Evolutionary conservation across 768 basidiomycete species (phyloP).

Genomic region (Tylopilus rubrobrunneus): DNA sequence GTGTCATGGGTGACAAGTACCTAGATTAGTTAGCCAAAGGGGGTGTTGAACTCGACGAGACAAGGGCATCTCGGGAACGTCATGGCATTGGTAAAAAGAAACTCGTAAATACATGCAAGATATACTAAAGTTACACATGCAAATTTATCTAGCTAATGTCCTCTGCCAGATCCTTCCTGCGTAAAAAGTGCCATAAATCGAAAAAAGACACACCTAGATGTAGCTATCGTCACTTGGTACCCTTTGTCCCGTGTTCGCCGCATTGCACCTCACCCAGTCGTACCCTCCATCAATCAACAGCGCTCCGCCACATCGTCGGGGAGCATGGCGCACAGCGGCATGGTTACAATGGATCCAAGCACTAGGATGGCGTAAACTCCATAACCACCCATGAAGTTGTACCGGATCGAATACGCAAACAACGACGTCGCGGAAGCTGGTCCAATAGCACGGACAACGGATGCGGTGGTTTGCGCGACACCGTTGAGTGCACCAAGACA

Average conservation of each 20-base stretch:
- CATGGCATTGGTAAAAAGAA: conserved; percentile 16
- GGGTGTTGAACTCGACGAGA: background rate
- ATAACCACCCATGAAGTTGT: conserved; percentile 35
- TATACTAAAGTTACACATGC: conserved; percentile 15
- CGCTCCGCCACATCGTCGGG: conserved; percentile 18
- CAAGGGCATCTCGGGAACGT: conserved; percentile 4
- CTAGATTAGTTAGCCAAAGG: no score
- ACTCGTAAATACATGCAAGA: conserved; percentile 22
- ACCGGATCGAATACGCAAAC: conserved; percentile 36
- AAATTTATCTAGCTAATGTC: conserved; percentile 1
- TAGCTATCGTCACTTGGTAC: background rate
- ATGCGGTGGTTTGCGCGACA: conserved; percentile 28
- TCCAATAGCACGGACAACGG: conserved; percentile 31
- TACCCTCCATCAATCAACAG: conserved; percentile 5
- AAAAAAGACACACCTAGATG: conserved; percentile 11
- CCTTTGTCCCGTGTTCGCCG: background rate
- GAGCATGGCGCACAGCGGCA: conserved; percentile 20
- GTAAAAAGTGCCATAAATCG: conserved; percentile 7
- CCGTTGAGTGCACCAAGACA: conserved; percentile 72
- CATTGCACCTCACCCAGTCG: background rate
- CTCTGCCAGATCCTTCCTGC: background rate
- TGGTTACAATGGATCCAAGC: conserved; percentile 10
- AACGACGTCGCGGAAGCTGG: conserved; percentile 32
- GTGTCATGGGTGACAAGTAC: conserved; percentile 1
- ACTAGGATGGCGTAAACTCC: conserved; percentile 33